Evolutionary conservation across 78 protist genomes (phyloP), one percentile per base, ranked within the genome.

Genomic region (Dictyostelium purpureum): DNA sequence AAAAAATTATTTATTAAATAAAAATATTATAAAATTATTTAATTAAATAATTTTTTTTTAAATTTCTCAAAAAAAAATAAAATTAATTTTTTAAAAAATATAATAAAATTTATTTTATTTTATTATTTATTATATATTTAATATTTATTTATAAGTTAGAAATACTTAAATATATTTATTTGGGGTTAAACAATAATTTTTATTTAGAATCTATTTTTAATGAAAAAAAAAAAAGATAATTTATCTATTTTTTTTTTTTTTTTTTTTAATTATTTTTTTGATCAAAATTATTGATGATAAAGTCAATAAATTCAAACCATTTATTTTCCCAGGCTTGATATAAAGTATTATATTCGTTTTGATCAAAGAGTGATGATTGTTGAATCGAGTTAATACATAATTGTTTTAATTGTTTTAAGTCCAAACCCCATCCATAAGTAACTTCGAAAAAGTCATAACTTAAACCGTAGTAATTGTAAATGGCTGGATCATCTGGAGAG

Each of bases 401-500:
- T 71, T 88, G 94, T 71, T 88, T 88, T 16, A 88, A n/a, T 42
- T 56, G 79, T 37, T 42, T 31, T 2, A 88, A 18, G 33, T 70
- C 57, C 11, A 88, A 40, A 21, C 88, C 94, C 82, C 85, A 74
- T 2, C 54, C 70, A 12, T 45, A 57, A 2, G 73, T 61, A 2
- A 71, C 85, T 65, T 88, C 94, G 33, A 38, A 92, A 31, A 78
- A 92, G n/a, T 92, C 95, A 37, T 35, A 82, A 14, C 61, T 28
- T 19, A 82, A 4, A 35, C 95, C 95, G 21, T 28, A 31, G 21
- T 74, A 56, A 14, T 56, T 43, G 38, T 51, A 92, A n/a, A 92
- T 92, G 0, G 95, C 87, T 9, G 95, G 95, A 40, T 92, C 95
- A 37, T 92, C 95, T 1, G 82, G 71, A 6, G 66, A 42, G 42